Percentiles rank a stretch among this genome's conserved stretches.
phyloP scores from a whole-genome alignment of 345 rosid genomes.

The Euphorbia peplus region DNA sequence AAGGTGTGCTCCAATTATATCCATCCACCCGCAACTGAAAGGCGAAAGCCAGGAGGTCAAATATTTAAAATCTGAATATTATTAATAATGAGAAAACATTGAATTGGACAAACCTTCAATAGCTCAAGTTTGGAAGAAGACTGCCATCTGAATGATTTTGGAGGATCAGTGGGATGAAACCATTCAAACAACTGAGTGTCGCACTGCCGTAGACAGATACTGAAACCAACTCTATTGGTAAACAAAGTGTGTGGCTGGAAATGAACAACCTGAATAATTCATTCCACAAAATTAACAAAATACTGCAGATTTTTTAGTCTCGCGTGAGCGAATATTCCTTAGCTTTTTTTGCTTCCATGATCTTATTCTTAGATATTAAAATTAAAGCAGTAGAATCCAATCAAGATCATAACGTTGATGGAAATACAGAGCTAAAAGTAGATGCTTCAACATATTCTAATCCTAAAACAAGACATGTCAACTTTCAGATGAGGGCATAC shows the following conservation, averaged over 20 bases:
- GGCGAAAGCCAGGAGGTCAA: constrained; percentile 10
- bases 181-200: constrained; percentile 69
- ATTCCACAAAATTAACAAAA: constrained; percentile 17
- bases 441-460: neutral
- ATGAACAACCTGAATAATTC: constrained; percentile 73
- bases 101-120: constrained; percentile 57
- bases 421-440: neutral
- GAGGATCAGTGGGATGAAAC: constrained; percentile 86
- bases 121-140: constrained; percentile 59
- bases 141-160: constrained; percentile 76
- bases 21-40: constrained; percentile 74
- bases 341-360: neutral
- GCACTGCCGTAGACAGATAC: constrained; percentile 82
- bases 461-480: neutral
- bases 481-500: neutral
- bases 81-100: neutral
- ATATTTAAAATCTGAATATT: constrained; percentile 4
- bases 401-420: neutral
- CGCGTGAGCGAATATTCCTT: neutral
- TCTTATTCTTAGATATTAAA: neutral
- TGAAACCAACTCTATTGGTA: constrained; percentile 71
- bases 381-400: neutral
- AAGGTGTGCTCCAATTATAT: constrained; percentile 82
- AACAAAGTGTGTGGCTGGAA: constrained; percentile 87
- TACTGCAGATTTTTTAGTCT: neutral